Base-by-base conservation (phyloP, 2,329 filamentous ascomycete species). In the Sarocladium kiliense region DNA sequence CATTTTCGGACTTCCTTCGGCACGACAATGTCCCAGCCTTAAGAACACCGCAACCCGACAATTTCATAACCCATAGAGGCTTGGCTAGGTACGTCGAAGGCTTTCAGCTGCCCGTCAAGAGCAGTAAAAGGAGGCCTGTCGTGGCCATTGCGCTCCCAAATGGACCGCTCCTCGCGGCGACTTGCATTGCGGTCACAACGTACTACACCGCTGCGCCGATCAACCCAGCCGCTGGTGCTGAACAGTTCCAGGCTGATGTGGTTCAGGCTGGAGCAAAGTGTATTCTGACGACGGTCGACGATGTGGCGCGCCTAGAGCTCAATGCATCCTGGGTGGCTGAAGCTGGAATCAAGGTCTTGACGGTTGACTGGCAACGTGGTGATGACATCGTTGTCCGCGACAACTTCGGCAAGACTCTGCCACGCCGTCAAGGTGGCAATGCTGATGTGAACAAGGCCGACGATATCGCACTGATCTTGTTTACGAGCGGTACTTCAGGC, bases 401-500 rank as follows among this genome's bases (percentile, higher is more conserved):
- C n/a, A 45, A 45, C 19, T 34, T 53, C 10, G 64, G 61, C 23
- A 54, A 54, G n/a, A 44, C 42, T 2, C 18, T 65, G 3, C 36
- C 51, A 6, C 34, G 7, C 12, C 54, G 6, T 54, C 53, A n/a
- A 23, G 37, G 14, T 57, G 60, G 14, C 56, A 57, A 10, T 65
- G 72, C 3, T 16, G 30, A 51, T 51, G 47, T 51, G 27, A 82
- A 80, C 60, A 59, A 61, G 3, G 67, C 71, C 2, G 70, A 78
- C 37, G 77, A 82, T 57, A 71, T 75, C 21, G 73, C 71, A 3
- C 70, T 83, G 53, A 70, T 82, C 45, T 70, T 83, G 1, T 82
- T 82, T 62, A 84, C 80, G 0, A 81, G 77, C 56, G 80, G 80
- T 18, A 83, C 80, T 0, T 80, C 75, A 18, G 80, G 80, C 2